Evolutionary conservation across 164 flowering plant genomes (phyloP), one percentile per base, ranked within the genome.

Genomic region (Magnolia sinica): DNA sequence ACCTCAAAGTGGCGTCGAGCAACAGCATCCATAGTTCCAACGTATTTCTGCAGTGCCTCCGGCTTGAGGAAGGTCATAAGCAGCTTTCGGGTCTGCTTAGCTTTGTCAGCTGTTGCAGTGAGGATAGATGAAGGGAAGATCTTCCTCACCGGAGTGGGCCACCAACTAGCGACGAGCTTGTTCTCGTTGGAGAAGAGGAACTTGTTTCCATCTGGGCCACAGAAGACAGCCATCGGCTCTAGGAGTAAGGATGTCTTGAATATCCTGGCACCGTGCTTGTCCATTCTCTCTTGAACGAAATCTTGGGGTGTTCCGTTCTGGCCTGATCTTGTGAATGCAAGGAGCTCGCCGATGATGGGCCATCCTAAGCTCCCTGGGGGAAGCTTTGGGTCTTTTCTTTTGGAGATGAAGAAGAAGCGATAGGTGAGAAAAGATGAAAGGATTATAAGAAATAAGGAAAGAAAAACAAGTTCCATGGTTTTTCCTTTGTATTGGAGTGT

Each of bases 281-380:
- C 68, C 86, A 83, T 85, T 27, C 87, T 63, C 19, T 73, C 64
- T n/a, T 73, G 74, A 3, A 83, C 84, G 71, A 86, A 86, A 1
- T 78, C 79, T 24, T 86, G 87, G 0, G 85, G 83, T 29, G 74
- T 78, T 11, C 84, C 85, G 52, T 70, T 29, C 8, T 8, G 72
- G 72, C 49, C 49, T 11, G 50, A 24, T 11, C 27, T 74, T 3
- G 80, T 8, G 76, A 81, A 83, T 2, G 81, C 83, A 0, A 83
- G 7, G 8, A 82, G 51, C 67, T 87, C 87, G 1, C 87, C 89
- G 1, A 85, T 19, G 19, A 85, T 6, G 3, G 89, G 89, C 86
- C 85, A 87, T 61, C 89, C 89, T 7, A 82, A 72, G 79, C 82
- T 83, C 0, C 89, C 89, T 2, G 86, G 87, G 0, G 89, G 89